These are phyloP conservation scores for Rehmannia glutinosa DNA, from an alignment of 257 asterid species.

Conservation along the genomic window DNA sequence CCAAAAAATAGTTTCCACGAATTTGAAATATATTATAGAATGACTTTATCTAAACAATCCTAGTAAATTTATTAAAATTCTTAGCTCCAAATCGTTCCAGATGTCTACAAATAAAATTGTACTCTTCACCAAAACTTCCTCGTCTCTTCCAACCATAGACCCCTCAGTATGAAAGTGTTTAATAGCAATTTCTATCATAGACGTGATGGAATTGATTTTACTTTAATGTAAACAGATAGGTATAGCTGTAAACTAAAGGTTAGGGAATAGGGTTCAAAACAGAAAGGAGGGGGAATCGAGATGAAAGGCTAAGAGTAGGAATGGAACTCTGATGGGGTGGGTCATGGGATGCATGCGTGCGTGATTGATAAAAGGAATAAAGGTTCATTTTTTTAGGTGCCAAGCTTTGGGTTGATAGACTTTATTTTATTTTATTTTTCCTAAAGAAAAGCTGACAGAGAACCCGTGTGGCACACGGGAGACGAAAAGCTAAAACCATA, in stretches of 20 bases:
- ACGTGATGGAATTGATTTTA: neutral
- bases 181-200: too few relatives aligned
- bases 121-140: too few relatives aligned
- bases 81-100: too few relatives aligned
- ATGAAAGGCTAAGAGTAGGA: conserved; percentile 5
- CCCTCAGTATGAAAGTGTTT: too few relatives aligned
- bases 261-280: neutral
- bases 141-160: too few relatives aligned
- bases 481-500: too few relatives aligned
- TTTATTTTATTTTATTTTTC: neutral
- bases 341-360: conserved; percentile 25
- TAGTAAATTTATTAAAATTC: too few relatives aligned
- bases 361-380: conserved; percentile 27
- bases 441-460: neutral
- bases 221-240: conserved; percentile 11
- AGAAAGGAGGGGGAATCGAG: conserved; percentile 6
- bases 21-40: too few relatives aligned
- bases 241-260: neutral
- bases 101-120: too few relatives aligned
- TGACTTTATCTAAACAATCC: too few relatives aligned
- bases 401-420: neutral
- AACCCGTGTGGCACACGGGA: conserved; percentile 36
- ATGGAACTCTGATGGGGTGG: conserved; percentile 19
- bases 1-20: too few relatives aligned
- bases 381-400: conserved; percentile 5